Base-by-base conservation (phyloP, 768 basidiomycete genomes). In the Mycena filopes region DNA sequence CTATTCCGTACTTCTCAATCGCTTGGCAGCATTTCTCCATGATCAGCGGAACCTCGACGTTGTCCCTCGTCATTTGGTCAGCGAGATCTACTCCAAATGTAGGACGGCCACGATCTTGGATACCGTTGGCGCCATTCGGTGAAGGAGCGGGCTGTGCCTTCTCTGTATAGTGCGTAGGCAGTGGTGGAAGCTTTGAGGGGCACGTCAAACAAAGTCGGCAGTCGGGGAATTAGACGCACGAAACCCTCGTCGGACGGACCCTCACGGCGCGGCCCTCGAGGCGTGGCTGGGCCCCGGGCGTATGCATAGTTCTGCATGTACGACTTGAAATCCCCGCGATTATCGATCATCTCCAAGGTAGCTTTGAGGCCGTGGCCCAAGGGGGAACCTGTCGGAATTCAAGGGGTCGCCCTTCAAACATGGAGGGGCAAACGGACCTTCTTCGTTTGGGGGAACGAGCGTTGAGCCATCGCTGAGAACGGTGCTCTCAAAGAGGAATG, bases 301-400 rank as follows among this genome's bases (percentile, higher is more conserved):
- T 96, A 95, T 0, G 93, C 91, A 74, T 97, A 99, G 75, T 98
- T 95, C 75, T 98, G 95, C 96, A 99, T 98, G 75, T 91, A 99
- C 10, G 86, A 88, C 80, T 93, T 97, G 81, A 99, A 99, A 78
- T 99, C 98, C 38, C 89, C 84, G 41, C 96, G 88, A 71, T 96
- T 96, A 78, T 99, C 97, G 70, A 99, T 98, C 7, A 88, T 86
- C 75, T 98, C 96, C 62, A 92, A 90, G 25, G 94, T 87, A 2
- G 90, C 82, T 76, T 97, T 97, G 51, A 99, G 80, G 15, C 97
- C 83, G 80, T 65, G 21, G 66, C 49, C 29, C 45, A 55, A 29
- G 25, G 46, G 40, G 50, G 61, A 65, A 57, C 57, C 38, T 46
- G 20, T 26, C 26, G 20, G n/a, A 29, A 60, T 46, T 5, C 45